Percentiles rank a stretch among this genome's conserved stretches.
Conservation (phyloP, 768 basidiomycete species). For the Lactifluus subvellereus region DNA sequence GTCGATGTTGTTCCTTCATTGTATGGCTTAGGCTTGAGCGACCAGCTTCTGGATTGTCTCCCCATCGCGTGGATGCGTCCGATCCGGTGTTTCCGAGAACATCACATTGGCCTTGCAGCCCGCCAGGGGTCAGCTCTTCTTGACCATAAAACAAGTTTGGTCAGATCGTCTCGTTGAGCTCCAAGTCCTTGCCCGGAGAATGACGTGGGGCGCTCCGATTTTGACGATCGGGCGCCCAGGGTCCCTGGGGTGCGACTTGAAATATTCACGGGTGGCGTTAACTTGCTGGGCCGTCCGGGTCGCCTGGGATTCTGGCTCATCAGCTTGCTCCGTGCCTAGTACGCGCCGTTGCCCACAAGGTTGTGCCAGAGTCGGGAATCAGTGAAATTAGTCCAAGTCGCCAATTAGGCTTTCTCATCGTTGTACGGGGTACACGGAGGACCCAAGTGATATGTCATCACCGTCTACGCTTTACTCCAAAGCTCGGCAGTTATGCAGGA, state of each 20-base stretch:
- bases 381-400: neutral
- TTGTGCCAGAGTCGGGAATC: neutral
- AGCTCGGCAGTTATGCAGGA: too few relatives aligned
- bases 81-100: neutral
- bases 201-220: neutral
- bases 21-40: neutral
- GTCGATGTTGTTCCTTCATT: neutral
- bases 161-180: neutral
- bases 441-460: neutral
- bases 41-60: neutral
- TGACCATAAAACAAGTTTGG: neutral
- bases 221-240: neutral
- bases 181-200: neutral
- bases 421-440: neutral
- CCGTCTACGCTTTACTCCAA: neutral
- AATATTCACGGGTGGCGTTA: neutral
- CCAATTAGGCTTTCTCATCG: neutral
- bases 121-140: neutral
- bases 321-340: neutral
- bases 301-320: neutral
- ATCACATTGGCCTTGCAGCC: neutral
- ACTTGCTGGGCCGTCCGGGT: neutral
- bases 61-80: neutral
- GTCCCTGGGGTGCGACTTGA: constrained; percentile 1
- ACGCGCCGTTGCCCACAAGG: too few relatives aligned